A percentile compares a stretch with the other conserved stretches of the same genome.
Evolutionary conservation across 305 asterid species (phyloP).

Genomic region (Plantago coronopus): DNA sequence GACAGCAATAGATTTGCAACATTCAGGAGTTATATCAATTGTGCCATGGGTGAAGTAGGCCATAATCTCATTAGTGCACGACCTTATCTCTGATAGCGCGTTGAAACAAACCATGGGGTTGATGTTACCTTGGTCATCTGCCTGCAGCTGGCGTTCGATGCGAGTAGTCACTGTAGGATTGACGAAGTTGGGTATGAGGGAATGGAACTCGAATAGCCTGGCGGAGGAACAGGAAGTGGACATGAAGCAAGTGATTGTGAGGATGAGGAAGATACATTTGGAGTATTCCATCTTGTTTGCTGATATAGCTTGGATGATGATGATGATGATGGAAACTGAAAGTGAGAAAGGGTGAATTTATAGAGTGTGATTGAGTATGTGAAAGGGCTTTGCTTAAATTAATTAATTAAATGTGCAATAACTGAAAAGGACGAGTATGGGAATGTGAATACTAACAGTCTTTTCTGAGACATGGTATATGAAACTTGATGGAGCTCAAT

Average conservation of each 20-base stretch:
- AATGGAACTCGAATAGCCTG: not conserved
- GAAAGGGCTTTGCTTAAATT: not conserved
- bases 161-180: no score
- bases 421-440: not conserved
- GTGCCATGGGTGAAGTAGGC: conserved; percentile 3
- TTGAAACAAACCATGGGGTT: conserved; percentile 10
- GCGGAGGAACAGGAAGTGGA: conserved; percentile 6
- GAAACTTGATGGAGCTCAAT: no score
- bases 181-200: not conserved
- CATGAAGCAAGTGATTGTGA: not conserved
- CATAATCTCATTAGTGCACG: conserved; percentile 1
- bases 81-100: conserved; percentile 12
- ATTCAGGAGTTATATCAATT: not conserved
- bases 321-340: not conserved
- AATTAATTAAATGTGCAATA: not conserved
- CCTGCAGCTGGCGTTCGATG: not conserved
- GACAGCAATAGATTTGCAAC: conserved; percentile 2
- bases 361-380: not conserved
- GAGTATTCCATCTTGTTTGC: not conserved
- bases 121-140: not conserved
- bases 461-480: no score
- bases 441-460: no score
- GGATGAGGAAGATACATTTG: not conserved
- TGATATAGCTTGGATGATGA: not conserved
- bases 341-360: not conserved